Percentiles rank a stretch among this genome's conserved stretches.
Evolutionary conservation across 352 stramenopile genomes (phyloP).

Genomic region (Bremia lactucae): DNA sequence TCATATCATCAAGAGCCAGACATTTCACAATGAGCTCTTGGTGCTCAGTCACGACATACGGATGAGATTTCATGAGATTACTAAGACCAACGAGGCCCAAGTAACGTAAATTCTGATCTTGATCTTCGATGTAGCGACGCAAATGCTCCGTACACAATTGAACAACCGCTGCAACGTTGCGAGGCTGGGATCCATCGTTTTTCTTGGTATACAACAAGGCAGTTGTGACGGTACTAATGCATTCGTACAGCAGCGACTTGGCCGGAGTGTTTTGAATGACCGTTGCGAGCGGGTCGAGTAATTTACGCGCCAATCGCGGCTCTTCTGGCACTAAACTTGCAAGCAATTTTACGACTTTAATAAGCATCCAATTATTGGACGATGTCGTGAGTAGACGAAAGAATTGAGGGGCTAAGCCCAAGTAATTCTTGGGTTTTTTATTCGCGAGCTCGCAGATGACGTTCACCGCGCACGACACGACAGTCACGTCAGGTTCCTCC

Average conservation of each 20-base stretch:
- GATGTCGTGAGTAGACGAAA: conserved; percentile 96
- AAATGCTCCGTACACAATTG: conserved; percentile 93
- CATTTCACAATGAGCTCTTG: conserved; percentile 93
- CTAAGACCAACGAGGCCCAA: conserved; percentile 94
- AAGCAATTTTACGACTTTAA: conserved; percentile 99
- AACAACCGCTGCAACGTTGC: conserved; percentile 90
- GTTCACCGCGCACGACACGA: conserved; percentile 97
- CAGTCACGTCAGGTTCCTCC: conserved; percentile 91
- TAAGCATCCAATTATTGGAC: conserved; percentile 99
- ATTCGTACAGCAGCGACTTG: conserved; percentile 98
- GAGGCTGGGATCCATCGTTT: conserved; percentile 89
- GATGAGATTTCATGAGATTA: conserved; percentile 94
- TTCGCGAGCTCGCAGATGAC: conserved; percentile 98
- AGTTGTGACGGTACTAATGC: conserved; percentile 94
- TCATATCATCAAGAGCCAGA: conserved; percentile 97
- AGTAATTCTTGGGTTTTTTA: conserved; percentile 99
- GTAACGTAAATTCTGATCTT: conserved; percentile 99
- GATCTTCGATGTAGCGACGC: conserved; percentile 92
- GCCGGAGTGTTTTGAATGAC: conserved; percentile 96
- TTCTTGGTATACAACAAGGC: conserved; percentile 95
- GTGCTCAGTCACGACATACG: conserved; percentile 91
- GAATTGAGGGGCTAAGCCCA: conserved; percentile 95
- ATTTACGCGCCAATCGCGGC: conserved; percentile 93
- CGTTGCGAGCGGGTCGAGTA: conserved; percentile 94
- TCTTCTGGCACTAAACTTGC: conserved; percentile 95